Evolutionary conservation across 2,329 filamentous ascomycete species (phyloP), one percentile per base, ranked within the genome.

Genomic region (Epichloe sp.): DNA sequence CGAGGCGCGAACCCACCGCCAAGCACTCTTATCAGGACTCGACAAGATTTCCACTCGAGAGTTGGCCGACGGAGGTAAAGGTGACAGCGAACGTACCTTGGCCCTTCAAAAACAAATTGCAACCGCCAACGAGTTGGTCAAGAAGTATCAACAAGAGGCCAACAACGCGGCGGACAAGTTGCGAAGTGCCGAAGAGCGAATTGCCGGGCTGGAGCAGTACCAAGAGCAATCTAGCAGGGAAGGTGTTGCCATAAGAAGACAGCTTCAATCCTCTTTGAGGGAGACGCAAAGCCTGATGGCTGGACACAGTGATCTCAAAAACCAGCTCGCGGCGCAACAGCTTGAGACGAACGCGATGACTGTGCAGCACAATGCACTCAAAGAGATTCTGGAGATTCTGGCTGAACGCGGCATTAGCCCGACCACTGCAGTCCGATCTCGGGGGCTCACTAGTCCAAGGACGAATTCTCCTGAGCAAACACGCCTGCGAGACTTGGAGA

Each of bases 141-240:
- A 85, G 65, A 88, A 88, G 62, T 95, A 95, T 59, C 89, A 96
- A 65, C 77, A 84, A 54, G 90, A 94, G 53, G 91, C 90, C 1
- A 88, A 98, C 65, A 71, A 76, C 26, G 89, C 90, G 3, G 85
- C 88, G 0, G 89, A 96, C 62, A 94, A 90, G 64, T 75, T 98
- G 49, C 85, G 93, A 49, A 85, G 85, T 53, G 93, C 93, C 3
- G 94, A 98, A 68, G 94, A 97, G 71, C 83, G 93, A 42, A 97
- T 98, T 65, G 94, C 93, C 5, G 93, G 93, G 6, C 77, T 98
- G 3, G 93, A 98, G 66, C 88, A 89, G 31, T 97, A 97, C 65
- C 93, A 98, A 68, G 93, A 98, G 64, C 93, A 98, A 68, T 86
- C 90, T 4, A 97, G 90, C 67, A 81, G 93, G 44, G 94, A 98